Evolutionary conservation across 257 asterid genomes (phyloP).

Genomic region (Cordia subcordata): DNA sequence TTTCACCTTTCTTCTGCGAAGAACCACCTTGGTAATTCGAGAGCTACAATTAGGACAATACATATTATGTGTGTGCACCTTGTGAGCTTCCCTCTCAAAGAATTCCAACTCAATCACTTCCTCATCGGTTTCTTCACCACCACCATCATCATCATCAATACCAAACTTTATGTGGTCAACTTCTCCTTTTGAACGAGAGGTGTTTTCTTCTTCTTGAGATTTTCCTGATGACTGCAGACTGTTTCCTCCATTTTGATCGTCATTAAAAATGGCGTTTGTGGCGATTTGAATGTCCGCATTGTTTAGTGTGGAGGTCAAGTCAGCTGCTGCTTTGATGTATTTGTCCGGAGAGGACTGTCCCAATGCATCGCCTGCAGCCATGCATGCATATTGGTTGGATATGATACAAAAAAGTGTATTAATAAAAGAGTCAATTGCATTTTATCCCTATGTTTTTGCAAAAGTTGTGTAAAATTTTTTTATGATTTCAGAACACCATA

Average conservation of each 20-base stretch:
- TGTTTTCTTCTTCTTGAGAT: not conserved
- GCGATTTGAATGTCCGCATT: conserved; percentile 29
- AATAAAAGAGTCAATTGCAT: too few species aligned
- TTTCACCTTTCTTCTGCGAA: conserved; percentile 34
- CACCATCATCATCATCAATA: conserved; percentile 10
- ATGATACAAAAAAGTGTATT: too few species aligned
- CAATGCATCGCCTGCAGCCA: conserved; percentile 7
- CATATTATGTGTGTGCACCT: conserved; percentile 45
- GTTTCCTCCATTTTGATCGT: not conserved
- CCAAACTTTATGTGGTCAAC: conserved; percentile 5
- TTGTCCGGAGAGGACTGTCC: conserved; percentile 13
- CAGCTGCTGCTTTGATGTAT: conserved; percentile 10
- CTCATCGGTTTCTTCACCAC: conserved; percentile 31
- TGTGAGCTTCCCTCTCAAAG: conserved; percentile 35
- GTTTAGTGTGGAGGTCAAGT: conserved; percentile 8
- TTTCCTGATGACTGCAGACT: not conserved
- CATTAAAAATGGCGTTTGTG: conserved; percentile 16
- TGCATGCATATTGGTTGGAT: not conserved
- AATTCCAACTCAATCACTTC: conserved; percentile 15
- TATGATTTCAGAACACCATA: too few species aligned
- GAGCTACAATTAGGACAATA: conserved; percentile 53
- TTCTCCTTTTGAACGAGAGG: conserved; percentile 1
- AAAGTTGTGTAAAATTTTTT: too few species aligned
- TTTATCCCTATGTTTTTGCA: too few species aligned
- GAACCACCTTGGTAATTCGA: conserved; percentile 50